These are phyloP conservation scores for Henckelia pumila DNA, from an alignment of 257 asterid genomes.

Conservation along the genomic window DNA sequence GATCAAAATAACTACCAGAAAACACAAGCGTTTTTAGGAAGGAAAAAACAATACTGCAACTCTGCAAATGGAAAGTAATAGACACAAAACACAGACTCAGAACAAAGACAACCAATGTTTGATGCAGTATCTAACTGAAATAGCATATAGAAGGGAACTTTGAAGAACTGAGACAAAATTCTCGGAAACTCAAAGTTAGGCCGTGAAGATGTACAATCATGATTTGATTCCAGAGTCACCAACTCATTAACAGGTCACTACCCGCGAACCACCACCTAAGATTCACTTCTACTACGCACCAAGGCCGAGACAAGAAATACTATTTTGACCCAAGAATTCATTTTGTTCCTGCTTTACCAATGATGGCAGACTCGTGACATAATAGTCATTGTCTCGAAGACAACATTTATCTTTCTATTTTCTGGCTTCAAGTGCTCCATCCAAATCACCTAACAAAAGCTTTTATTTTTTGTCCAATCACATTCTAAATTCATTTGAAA, in stretches of 20 bases:
- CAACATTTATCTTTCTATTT: neutral
- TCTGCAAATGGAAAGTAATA: neutral
- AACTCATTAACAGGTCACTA: neutral
- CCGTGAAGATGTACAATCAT: neutral
- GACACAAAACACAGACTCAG: neutral
- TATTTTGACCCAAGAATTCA: neutral
- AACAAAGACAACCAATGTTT: neutral
- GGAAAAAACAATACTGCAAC: slow-evolving; percentile 6
- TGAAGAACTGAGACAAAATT: neutral
- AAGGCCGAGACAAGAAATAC: neutral
- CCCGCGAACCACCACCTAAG: neutral
- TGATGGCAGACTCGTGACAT: neutral
- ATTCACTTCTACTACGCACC: neutral
- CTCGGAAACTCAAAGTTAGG: neutral
- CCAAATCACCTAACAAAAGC: neutral
- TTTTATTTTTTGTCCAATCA: neutral
- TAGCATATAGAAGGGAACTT: slow-evolving; percentile 1
- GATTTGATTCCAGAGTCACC: neutral
- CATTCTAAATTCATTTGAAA: neutral
- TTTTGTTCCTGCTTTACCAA: neutral
- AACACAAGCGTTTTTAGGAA: neutral
- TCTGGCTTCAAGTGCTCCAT: neutral
- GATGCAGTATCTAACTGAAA: neutral
- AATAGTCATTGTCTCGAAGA: neutral
- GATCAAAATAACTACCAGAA: neutral